Percentiles rank a stretch among this genome's conserved stretches.
Conservation (phyloP, 2,329 filamentous ascomycete species). For the Coleophoma crateriformis region DNA sequence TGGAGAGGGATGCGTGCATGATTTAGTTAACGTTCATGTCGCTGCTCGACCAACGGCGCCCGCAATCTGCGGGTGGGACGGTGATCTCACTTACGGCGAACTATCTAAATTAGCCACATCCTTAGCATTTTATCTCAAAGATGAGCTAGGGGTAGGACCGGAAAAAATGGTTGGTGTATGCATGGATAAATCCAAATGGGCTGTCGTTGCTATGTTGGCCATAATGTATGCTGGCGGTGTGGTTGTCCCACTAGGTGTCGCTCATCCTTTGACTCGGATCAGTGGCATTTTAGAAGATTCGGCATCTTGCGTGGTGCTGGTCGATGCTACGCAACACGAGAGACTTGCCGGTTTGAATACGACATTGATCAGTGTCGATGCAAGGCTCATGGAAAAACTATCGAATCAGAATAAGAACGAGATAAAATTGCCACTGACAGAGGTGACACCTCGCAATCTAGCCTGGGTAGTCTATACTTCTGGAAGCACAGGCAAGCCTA, state of each 20-base stretch:
- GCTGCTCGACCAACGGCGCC: neutral
- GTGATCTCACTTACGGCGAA: constrained; percentile 10
- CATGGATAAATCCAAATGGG: constrained; percentile 15
- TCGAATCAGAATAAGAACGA: neutral
- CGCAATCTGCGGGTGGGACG: constrained; percentile 6
- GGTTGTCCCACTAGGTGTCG: constrained; percentile 17
- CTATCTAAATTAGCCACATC: constrained; percentile 10
- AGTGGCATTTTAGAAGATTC: neutral
- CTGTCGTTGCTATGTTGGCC: constrained; percentile 15
- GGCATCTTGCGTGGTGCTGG: neutral
- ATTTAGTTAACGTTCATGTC: neutral
- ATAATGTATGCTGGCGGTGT: constrained; percentile 14
- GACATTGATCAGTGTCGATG: neutral
- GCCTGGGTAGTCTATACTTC: constrained; percentile 12
- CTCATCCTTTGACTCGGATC: constrained; percentile 1
- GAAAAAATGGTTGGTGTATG: constrained; percentile 10
- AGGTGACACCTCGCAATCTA: constrained; percentile 4
- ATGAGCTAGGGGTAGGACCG: constrained; percentile 4
- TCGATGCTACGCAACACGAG: neutral
- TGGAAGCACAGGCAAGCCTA: constrained; percentile 10
- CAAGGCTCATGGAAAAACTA: neutral
- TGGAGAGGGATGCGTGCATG: neutral
- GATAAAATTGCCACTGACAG: neutral
- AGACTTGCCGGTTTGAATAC: neutral
- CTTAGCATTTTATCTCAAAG: constrained; percentile 1